Evolutionary conservation across 108 stramenopile genomes (phyloP).

Genomic region (Skeletonema marinoi): DNA sequence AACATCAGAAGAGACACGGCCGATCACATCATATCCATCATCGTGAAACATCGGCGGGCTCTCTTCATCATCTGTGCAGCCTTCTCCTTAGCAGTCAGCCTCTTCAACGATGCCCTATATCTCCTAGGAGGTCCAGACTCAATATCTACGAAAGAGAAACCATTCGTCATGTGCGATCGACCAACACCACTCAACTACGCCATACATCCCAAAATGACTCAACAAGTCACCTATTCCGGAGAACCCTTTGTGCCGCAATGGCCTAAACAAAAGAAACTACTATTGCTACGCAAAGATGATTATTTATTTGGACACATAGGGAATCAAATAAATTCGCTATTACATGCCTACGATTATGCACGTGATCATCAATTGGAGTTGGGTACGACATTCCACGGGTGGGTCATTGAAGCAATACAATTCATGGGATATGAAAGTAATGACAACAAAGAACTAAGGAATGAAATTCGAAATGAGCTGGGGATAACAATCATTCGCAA

Average conservation of each 20-base stretch:
- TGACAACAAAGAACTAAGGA: constrained; percentile 3
- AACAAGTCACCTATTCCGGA: neutral
- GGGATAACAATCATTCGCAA: constrained; percentile 25
- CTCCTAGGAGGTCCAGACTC: neutral
- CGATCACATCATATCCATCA: neutral
- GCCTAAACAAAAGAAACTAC: neutral
- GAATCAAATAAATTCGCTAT: constrained; percentile 25
- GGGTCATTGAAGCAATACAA: constrained; percentile 26
- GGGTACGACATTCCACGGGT: constrained; percentile 25
- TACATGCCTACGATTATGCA: constrained; percentile 37
- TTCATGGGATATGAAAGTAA: constrained; percentile 8
- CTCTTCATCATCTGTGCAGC: neutral
- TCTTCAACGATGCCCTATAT: neutral
- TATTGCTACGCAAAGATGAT: neutral
- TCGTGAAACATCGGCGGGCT: neutral
- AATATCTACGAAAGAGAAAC: neutral
- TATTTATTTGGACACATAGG: constrained; percentile 8
- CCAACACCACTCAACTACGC: neutral
- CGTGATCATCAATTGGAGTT: constrained; percentile 28
- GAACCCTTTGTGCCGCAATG: neutral
- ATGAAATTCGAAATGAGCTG: constrained; percentile 17
- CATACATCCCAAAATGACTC: neutral
- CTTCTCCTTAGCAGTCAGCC: neutral
- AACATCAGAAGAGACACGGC: neutral
- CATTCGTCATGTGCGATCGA: constrained; percentile 1